Conservation (phyloP, 768 basidiomycete species). For the Asterophora parasitica region DNA sequence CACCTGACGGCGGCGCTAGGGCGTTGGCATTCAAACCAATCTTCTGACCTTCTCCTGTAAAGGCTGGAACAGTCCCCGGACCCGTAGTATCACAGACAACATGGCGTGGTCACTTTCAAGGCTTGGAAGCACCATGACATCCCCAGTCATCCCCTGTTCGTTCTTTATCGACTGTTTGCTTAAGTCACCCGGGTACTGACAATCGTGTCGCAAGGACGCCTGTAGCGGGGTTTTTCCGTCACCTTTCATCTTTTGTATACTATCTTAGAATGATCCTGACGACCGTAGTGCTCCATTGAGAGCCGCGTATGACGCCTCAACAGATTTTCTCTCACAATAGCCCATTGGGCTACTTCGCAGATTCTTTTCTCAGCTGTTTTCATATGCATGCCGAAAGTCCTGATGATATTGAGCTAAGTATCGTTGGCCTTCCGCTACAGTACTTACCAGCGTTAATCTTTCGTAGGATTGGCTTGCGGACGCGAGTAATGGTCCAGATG, state of each 20-base stretch:
- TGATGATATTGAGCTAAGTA: not conserved
- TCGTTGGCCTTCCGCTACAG: not conserved
- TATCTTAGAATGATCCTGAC: not conserved
- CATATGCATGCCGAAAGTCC: not conserved
- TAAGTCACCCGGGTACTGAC: not conserved
- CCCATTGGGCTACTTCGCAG: not conserved
- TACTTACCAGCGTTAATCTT: no score
- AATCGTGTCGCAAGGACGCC: not conserved
- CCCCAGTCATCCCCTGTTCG: not conserved
- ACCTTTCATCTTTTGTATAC: not conserved
- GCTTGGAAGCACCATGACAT: not conserved
- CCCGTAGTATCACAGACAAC: not conserved
- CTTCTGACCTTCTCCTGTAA: not conserved
- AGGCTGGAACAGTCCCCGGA: not conserved
- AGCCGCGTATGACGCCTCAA: slow-evolving; percentile 1
- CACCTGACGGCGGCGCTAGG: not conserved
- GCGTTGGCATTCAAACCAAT: not conserved
- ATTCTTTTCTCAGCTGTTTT: not conserved
- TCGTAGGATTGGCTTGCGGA: no score
- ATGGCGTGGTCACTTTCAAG: slow-evolving; percentile 4
- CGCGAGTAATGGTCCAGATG: not conserved
- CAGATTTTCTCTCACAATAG: not conserved
- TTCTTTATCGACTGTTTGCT: not conserved
- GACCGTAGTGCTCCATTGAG: not conserved
- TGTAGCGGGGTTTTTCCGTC: not conserved